phyloP scores from a whole-genome alignment of 2,329 filamentous ascomycete species.

The Pseudogymnoascus sp. region DNA sequence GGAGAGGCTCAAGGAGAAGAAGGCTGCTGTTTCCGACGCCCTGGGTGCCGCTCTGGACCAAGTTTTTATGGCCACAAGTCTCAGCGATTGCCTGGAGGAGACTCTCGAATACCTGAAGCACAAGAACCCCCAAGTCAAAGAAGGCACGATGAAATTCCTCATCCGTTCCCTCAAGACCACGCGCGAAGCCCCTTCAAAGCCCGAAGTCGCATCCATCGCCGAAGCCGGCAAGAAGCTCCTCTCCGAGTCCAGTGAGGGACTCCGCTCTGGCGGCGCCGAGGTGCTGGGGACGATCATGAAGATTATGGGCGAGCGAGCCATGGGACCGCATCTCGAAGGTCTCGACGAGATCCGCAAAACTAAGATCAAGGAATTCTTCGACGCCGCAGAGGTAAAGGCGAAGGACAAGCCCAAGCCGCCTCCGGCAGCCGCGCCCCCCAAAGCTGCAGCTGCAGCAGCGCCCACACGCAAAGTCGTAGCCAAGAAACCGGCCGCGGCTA shows the following conservation, averaged over 20 bases:
- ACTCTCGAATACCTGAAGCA: constrained; percentile 76
- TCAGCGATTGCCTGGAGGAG: constrained; percentile 87
- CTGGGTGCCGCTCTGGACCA: constrained; percentile 76
- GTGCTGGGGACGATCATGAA: constrained; percentile 95
- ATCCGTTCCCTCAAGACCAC: constrained; percentile 80
- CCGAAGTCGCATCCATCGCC: constrained; percentile 78
- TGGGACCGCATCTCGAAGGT: constrained; percentile 86
- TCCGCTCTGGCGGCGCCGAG: constrained; percentile 85
- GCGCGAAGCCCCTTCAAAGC: constrained; percentile 72
- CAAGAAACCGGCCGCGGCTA: constrained; percentile 39
- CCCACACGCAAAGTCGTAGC: constrained; percentile 38
- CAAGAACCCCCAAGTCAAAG: constrained; percentile 97
- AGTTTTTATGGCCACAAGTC: constrained; percentile 55
- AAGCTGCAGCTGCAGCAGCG: constrained; percentile 37
- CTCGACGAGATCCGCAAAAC: constrained; percentile 92
- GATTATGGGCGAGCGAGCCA: constrained; percentile 92
- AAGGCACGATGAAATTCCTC: constrained; percentile 90
- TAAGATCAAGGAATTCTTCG: constrained; percentile 90
- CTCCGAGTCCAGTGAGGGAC: constrained; percentile 77
- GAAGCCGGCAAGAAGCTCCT: constrained; percentile 84
- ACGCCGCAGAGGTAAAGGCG: constrained; percentile 74
- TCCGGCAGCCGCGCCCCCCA: constrained; percentile 53
- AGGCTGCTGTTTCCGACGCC: constrained; percentile 79
- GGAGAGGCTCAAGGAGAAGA: constrained; percentile 97
- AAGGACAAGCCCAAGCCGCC: constrained; percentile 86